These are phyloP conservation scores for Zasmidium cellare DNA, from an alignment of 2,329 filamentous ascomycete genomes.

Conservation along the genomic window DNA sequence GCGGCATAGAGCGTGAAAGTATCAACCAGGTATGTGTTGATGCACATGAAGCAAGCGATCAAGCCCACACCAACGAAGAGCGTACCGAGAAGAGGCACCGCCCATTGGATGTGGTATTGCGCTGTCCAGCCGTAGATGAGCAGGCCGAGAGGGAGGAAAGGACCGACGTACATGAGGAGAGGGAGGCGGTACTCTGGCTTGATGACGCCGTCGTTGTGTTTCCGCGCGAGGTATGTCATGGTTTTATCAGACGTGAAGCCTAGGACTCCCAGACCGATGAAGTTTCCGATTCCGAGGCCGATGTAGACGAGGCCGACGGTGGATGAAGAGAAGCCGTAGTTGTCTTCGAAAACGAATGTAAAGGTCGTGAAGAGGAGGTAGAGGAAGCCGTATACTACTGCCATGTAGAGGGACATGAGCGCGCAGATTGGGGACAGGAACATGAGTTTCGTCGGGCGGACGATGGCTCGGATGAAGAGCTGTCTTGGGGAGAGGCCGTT, in stretches of 20 bases:
- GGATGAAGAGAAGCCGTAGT: conserved; percentile 24
- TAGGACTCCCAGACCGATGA: conserved; percentile 18
- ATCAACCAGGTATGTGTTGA: conserved; percentile 63
- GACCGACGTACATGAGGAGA: conserved; percentile 17
- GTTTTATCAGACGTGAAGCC: conserved; percentile 17
- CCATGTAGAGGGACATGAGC: conserved; percentile 27
- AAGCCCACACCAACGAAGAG: conserved; percentile 29
- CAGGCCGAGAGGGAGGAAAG: conserved; percentile 18
- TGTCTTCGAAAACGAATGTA: conserved; percentile 20
- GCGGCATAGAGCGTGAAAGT: conserved; percentile 61
- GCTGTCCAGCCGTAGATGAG: conserved; percentile 28
- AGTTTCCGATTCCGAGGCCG: conserved; percentile 21
- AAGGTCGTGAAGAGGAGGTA: conserved; percentile 31
- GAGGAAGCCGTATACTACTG: conserved; percentile 29
- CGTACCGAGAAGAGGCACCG: conserved; percentile 30
- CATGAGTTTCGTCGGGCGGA: conserved; percentile 51
- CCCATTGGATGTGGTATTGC: conserved; percentile 20
- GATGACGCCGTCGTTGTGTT: conserved; percentile 9
- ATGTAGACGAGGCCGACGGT: conserved; percentile 28
- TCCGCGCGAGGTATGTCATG: conserved; percentile 9
- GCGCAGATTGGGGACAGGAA: conserved; percentile 27
- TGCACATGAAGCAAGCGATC: conserved; percentile 29
- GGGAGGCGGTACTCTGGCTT: conserved; percentile 25
- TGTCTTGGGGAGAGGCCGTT: conserved; percentile 37
- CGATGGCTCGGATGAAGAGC: conserved; percentile 46